Base-by-base conservation (phyloP, 73 alveolate species). In the Paramecium tetraurelia region DNA sequence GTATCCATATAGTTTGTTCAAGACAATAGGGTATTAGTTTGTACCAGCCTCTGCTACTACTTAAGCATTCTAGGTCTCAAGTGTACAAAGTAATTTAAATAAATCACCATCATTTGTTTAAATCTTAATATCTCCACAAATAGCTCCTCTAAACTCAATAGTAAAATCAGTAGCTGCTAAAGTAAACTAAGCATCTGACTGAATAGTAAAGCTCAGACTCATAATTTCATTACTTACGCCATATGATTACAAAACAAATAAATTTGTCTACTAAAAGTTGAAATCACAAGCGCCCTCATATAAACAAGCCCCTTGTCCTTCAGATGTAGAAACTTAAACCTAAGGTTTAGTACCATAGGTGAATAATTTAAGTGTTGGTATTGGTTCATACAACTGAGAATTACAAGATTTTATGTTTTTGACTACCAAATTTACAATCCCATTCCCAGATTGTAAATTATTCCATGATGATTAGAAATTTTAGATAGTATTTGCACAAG, bases 361-460 rank as follows among this genome's bases (percentile, higher is more conserved):
- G 22, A 33, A 33, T 24, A 75, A 16, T 40, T 36, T n/a, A 36
- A 31, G 36, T 10, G 58, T 6, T 31, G 87, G 87, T n/a, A 75
- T 75, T n/a, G 87, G 87, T 21, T 75, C 87, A 75, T 31, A 75
- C n/a, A 75, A 75, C 8, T 14, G 4, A 40, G 36, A 14, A 33
- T 29, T 75, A 36, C 59, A 75, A 31, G 38, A 3, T 33, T 33
- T 24, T 33, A 75, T 0, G 21, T 33, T 75, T 18, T 3, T 18
- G 33, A 53, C 69, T n/a, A n/a, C 69, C 9, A 53, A 33, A 33
- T 33, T n/a, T 1, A 40, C 59, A n/a, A 36, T 27, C 16, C 87
- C 87, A 75, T 75, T 68, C 24, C 84, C 84, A 68, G 84, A 68
- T 27, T 14, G 5, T 68, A 68, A 68, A 68, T 68, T 68, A 24